Base-by-base conservation (phyloP, 352 stramenopile genomes). In the Halophytophthora polymorphica region DNA sequence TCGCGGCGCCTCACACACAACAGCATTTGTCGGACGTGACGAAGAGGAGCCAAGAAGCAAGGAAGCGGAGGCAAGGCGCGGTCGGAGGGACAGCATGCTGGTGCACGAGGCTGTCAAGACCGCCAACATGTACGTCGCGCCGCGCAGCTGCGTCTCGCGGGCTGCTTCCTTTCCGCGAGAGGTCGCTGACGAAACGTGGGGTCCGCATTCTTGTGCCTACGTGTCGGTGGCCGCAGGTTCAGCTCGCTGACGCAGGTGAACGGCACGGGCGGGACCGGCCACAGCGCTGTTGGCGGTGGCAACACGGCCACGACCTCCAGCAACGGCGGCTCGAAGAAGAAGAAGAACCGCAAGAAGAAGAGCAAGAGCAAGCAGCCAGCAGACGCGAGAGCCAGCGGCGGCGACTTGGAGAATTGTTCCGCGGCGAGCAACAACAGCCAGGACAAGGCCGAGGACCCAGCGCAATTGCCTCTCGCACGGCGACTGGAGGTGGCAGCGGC, bases 401-500 rank as follows among this genome's bases (percentile, higher is more conserved):
- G 12, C 10, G 31, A 46, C 3, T 22, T n/a, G 0, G 8, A 13
- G 2, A 45, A 17, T 29, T 15, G 13, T 15, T 42, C 42, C 23
- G 37, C 18, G 13, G 45, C 3, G 14, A 39, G 13, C 40, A 46
- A 21, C 34, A 50, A 53, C 21, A 34, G 8, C n/a, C 23, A 42
- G 2, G 22, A 6, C 1, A 31, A 62, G 6, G 54, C 51, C 13
- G 40, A 63, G 0, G 69, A 83, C 23, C 46, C 70, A 21, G 53
- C 63, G 53, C 59, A 80, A 44, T 53, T 91, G 31, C 74, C 83
- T 29, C 62, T 93, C 0, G 47, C 58, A 4, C 53, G 59, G 28
- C 74, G 83, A 1, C 56, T 93, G 1, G 83, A 93, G 53, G 72
- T 90, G 28, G 83, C 83, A 1, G 83, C 83, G 12, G 56, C 69